A percentile compares a stretch with the other conserved stretches of the same genome.
Conservation (phyloP, 73 alveolate species). For the Paramecium octaurelia region DNA sequence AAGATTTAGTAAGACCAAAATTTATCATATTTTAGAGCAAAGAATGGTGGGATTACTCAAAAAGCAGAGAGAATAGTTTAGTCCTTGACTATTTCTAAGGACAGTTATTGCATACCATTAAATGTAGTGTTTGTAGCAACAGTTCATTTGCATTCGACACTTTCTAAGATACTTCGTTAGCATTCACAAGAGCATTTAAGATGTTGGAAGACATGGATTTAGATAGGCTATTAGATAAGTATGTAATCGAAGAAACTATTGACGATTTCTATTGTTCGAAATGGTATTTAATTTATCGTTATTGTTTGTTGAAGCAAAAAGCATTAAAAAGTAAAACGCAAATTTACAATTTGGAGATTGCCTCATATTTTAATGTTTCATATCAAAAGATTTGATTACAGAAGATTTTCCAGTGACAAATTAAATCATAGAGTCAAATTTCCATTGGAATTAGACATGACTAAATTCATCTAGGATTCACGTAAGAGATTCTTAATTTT, state of each 20-base stretch:
- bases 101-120: slow-evolving; percentile 68
- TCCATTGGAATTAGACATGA: slow-evolving; percentile 52
- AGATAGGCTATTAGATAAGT: neutral
- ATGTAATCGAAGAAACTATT: slow-evolving; percentile 22
- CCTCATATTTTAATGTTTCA: slow-evolving; percentile 54
- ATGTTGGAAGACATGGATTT: slow-evolving; percentile 32
- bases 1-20: slow-evolving; percentile 16
- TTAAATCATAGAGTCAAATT: slow-evolving; percentile 34
- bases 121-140: slow-evolving; percentile 67
- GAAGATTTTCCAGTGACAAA: slow-evolving; percentile 47
- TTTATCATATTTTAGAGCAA: slow-evolving; percentile 54
- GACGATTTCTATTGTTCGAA: slow-evolving; percentile 50
- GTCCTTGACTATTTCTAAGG: slow-evolving; percentile 80
- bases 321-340: slow-evolving; percentile 22
- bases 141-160: slow-evolving; percentile 77
- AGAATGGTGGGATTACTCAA: slow-evolving; percentile 78
- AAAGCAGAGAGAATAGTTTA: slow-evolving; percentile 71
- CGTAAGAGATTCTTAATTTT: neutral
- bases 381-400: slow-evolving; percentile 52
- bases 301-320: slow-evolving; percentile 33
- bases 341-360: slow-evolving; percentile 45
- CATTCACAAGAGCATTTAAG: slow-evolving; percentile 28
- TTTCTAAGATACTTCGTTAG: slow-evolving; percentile 62
- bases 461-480: neutral
- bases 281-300: neutral